Base-by-base conservation (phyloP, 2,329 filamentous ascomycete genomes). In the Xylariales sp. region DNA sequence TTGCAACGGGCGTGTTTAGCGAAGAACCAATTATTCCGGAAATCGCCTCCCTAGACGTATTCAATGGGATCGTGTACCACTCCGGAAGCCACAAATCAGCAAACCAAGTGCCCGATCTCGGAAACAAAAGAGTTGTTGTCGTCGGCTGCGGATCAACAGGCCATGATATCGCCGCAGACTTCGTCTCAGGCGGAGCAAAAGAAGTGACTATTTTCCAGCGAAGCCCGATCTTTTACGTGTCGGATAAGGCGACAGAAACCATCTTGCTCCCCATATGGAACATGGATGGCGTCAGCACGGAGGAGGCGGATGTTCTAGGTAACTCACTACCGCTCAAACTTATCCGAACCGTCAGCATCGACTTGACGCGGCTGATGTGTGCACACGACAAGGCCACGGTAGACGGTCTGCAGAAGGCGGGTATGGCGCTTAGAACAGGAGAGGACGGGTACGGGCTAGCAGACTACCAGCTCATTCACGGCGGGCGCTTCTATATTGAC, bases 261-360 rank as follows among this genome's bases (percentile, higher is more conserved):
- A 48, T 48, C 5, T 48, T 48, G 45, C 45, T 48, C n/a, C 45
- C 45, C 10, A 48, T 48, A 48, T 48, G 45, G 45, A 48, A 48
- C 9, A 48, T 48, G 45, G 45, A 48, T 4, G 18, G 45, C 45
- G 16, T 48, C n/a, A 18, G 6, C n/a, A 48, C 45, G 5, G 45
- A 48, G n/a, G 45, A 48, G n/a, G 45, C 45, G 5, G 45, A 48
- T 48, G 45, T 48, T 18, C n/a, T 48, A 5, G 45, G 45, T 23
- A 48, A 48, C 10, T 48, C 45, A 9, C 45, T 48, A 18, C 45
- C 45, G n/a, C 45, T 28, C 5, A 48, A 48, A 48, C 45, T 48
- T 18, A 48, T 48, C 10, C n/a, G 45, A n/a, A 48, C 45, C 9
- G n/a, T 48, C n/a, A 48, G 45, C 18, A 48, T 48, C 45, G 18